Percentiles rank a stretch among this genome's conserved stretches.
These are phyloP conservation scores for Pseudohalonectria lignicola DNA, from an alignment of 2,329 filamentous ascomycete genomes.

Conservation along the genomic window DNA sequence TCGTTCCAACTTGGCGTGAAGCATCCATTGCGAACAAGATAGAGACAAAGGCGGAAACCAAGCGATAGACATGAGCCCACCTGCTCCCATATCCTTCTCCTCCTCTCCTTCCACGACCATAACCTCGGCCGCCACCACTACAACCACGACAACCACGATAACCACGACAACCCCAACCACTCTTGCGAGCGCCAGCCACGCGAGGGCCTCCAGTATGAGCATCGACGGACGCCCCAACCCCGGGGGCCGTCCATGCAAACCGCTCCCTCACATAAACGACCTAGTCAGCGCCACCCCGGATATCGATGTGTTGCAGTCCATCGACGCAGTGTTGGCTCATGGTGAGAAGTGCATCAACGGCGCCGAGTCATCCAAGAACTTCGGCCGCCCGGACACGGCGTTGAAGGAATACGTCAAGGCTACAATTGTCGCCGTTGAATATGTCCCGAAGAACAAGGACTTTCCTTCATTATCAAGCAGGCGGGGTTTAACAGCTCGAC, in stretches of 20 bases:
- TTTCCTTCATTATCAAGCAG: slow-evolving; percentile 51
- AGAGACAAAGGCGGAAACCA: too few species aligned
- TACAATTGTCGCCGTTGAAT: slow-evolving; percentile 65
- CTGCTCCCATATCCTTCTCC: too few species aligned
- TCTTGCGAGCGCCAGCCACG: too few species aligned
- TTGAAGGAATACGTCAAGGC: slow-evolving; percentile 78
- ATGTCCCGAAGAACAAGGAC: slow-evolving; percentile 66
- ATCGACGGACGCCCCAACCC: background rate
- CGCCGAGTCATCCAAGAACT: slow-evolving; percentile 51
- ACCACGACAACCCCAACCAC: too few species aligned
- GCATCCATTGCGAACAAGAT: too few species aligned
- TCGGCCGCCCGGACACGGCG: slow-evolving; percentile 60
- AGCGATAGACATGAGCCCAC: too few species aligned
- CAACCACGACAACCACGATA: too few species aligned
- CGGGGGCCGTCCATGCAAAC: slow-evolving; percentile 14
- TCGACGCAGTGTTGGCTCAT: slow-evolving; percentile 40
- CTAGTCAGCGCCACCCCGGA: slow-evolving; percentile 33
- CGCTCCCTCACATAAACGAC: slow-evolving; percentile 43
- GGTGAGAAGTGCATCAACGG: slow-evolving; percentile 43
- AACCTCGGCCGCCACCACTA: too few species aligned
- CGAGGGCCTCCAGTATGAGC: background rate
- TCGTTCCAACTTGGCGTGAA: too few species aligned
- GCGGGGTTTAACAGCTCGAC: slow-evolving; percentile 33
- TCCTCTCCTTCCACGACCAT: too few species aligned
- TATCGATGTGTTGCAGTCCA: slow-evolving; percentile 35